phyloP scores from a whole-genome alignment of 2,329 filamentous ascomycete genomes.

The Metarhizium humberi region DNA sequence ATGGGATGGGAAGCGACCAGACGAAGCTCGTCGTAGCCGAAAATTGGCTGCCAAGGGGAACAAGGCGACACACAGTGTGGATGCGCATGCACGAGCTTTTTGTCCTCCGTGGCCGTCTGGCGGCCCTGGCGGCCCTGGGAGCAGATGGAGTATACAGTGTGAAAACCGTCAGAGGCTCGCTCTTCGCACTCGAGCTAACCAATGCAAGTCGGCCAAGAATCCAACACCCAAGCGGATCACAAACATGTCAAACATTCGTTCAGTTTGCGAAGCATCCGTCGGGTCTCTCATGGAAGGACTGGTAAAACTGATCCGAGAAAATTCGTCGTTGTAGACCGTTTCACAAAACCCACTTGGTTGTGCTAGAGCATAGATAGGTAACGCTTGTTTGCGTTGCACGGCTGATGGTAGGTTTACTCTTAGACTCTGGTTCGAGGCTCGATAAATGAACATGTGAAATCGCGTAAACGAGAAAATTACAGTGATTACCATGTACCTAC shows the following conservation, averaged over 20 bases:
- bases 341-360: background rate
- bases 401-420: background rate
- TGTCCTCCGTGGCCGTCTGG: background rate
- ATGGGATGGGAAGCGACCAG: background rate
- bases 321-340: background rate
- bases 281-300: background rate
- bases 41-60: conserved; percentile 2
- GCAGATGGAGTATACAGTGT: background rate
- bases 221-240: background rate
- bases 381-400: background rate
- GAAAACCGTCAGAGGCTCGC: background rate
- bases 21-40: background rate
- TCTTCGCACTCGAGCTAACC: background rate
- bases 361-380: background rate
- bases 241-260: background rate
- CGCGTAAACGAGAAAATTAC: background rate
- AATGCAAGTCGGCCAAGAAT: background rate
- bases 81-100: background rate
- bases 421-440: background rate
- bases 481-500: background rate
- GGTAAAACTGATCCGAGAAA: background rate
- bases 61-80: background rate
- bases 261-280: too few species aligned
- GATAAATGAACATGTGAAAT: background rate
- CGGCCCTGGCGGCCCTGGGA: background rate